phyloP scores from a whole-genome alignment of 306 rosid species.

The Pyrus bretschneideri region DNA sequence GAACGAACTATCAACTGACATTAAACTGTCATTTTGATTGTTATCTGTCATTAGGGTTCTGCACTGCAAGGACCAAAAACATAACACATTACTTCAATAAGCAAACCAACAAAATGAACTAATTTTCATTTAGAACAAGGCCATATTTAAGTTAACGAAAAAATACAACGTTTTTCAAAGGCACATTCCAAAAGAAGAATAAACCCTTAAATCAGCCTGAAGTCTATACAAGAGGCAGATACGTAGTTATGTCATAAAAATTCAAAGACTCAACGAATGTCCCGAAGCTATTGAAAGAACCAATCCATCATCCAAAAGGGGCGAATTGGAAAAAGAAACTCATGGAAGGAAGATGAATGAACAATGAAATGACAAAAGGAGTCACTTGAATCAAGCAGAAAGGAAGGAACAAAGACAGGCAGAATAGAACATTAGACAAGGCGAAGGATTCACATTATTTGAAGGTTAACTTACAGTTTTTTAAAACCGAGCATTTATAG shows the following conservation, averaged over 20 bases:
- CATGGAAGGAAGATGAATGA: not conserved
- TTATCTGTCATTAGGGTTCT: slow-evolving; percentile 31
- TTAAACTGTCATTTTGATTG: slow-evolving; percentile 2
- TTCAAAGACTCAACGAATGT: not conserved
- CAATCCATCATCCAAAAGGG: not conserved
- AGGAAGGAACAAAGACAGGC: not conserved
- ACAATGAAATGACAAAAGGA: not conserved
- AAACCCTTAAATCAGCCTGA: not conserved
- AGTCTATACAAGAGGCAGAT: not conserved
- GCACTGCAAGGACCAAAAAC: slow-evolving; percentile 14
- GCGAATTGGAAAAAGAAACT: not conserved
- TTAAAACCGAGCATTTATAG: not conserved
- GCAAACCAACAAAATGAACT: not conserved
- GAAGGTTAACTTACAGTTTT: not conserved
- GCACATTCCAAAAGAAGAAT: not conserved
- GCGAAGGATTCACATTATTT: not conserved
- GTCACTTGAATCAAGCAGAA: not conserved
- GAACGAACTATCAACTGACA: slow-evolving; percentile 20
- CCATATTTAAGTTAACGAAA: not conserved
- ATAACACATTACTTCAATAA: not conserved
- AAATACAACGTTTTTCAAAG: not conserved
- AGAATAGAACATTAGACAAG: not conserved
- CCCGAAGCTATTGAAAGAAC: not conserved
- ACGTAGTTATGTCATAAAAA: not conserved
- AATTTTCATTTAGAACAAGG: not conserved